Conservation (phyloP, 2,329 filamentous ascomycete species). For the Ascocoryne sarcoides region DNA sequence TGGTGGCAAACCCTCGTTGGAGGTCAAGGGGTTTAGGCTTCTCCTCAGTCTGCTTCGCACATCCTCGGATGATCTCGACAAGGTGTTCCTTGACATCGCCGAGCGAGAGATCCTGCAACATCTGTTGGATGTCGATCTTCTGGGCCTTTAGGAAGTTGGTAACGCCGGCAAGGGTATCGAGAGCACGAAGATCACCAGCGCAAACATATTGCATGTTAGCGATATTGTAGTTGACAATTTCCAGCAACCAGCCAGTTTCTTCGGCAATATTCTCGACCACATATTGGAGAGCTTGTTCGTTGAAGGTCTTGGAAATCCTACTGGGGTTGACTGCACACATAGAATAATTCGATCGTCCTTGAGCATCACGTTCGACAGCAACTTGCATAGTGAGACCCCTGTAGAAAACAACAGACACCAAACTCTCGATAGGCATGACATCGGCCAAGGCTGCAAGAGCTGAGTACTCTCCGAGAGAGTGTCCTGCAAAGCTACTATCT, state of each 20-base stretch:
- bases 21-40: conserved; percentile 86
- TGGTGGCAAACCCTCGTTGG: conserved; percentile 92
- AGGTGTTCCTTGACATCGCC: conserved; percentile 89
- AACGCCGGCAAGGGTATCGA: conserved; percentile 59
- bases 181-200: conserved; percentile 59
- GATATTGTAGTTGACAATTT: conserved; percentile 93
- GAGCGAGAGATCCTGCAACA: conserved; percentile 77
- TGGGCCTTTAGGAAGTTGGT: conserved; percentile 94
- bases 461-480: conserved; percentile 97
- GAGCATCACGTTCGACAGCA: conserved; percentile 89
- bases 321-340: conserved; percentile 99
- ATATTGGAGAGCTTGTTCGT: conserved; percentile 92
- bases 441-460: conserved; percentile 92
- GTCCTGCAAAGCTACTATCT: conserved; percentile 94
- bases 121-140: conserved; percentile 91
- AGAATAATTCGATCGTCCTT: conserved; percentile 92
- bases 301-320: conserved; percentile 97
- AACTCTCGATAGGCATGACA: conserved; percentile 98
- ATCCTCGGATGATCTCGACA: conserved; percentile 82
- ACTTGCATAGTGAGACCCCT: conserved; percentile 99
- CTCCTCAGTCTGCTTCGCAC: conserved; percentile 74
- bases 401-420: conserved; percentile 99
- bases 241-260: conserved; percentile 87
- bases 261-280: conserved; percentile 93
- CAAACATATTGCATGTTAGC: conserved; percentile 70